Evolutionary conservation across 2,329 filamentous ascomycete species (phyloP).

Genomic region (Penicillium sp.): DNA sequence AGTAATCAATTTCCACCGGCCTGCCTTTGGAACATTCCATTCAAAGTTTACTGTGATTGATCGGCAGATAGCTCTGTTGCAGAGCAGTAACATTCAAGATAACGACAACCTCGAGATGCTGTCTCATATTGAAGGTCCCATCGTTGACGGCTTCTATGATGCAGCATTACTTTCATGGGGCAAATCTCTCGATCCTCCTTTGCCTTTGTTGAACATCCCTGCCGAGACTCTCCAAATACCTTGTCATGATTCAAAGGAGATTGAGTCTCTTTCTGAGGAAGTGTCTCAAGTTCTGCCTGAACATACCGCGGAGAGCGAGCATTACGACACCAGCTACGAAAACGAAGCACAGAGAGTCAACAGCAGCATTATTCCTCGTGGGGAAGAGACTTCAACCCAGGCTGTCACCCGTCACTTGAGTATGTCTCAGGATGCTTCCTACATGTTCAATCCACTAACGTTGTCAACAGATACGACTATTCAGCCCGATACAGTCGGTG

Average conservation of each 20-base stretch:
- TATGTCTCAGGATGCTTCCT: constrained; percentile 10
- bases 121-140: constrained; percentile 67
- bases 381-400: constrained; percentile 52
- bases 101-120: constrained; percentile 82
- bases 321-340: constrained; percentile 60
- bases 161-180: constrained; percentile 69
- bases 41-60: constrained; percentile 75
- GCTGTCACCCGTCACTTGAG: constrained; percentile 63
- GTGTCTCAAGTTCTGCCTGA: constrained; percentile 28
- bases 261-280: constrained; percentile 49
- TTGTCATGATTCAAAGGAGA: constrained; percentile 15
- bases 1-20: constrained; percentile 67
- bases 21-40: constrained; percentile 70
- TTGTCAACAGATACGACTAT: constrained; percentile 48
- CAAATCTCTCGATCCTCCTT: constrained; percentile 55
- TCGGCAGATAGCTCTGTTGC: constrained; percentile 62
- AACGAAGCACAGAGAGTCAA: constrained; percentile 61
- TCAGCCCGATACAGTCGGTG: constrained; percentile 48
- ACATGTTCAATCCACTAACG: not conserved
- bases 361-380: constrained; percentile 49
- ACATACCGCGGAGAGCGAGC: constrained; percentile 47
- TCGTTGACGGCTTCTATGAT: constrained; percentile 72
- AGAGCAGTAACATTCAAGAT: constrained; percentile 72
- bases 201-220: constrained; percentile 54
- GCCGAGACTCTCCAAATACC: constrained; percentile 36